A percentile compares a stretch with the other conserved stretches of the same genome.
These are phyloP conservation scores for Trichoderma brevicompactum DNA, from an alignment of 2,329 filamentous ascomycete species.

Conservation along the genomic window DNA sequence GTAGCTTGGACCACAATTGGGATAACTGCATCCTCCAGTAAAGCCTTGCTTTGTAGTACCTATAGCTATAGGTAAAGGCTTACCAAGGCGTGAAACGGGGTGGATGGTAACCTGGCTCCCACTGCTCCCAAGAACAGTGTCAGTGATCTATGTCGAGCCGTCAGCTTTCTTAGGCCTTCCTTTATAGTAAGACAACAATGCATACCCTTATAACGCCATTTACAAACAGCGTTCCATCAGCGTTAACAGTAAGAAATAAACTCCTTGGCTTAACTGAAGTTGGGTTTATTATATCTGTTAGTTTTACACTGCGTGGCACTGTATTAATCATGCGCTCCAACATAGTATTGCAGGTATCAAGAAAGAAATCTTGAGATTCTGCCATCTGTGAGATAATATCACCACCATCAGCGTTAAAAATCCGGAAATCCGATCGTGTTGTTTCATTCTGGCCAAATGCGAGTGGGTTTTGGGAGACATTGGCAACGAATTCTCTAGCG, in stretches of 20 bases:
- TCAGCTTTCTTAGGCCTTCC: background rate
- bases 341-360: background rate
- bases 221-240: background rate
- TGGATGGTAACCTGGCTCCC: background rate
- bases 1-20: conserved; percentile 11
- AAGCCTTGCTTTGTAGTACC: background rate
- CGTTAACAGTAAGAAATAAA: background rate
- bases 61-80: background rate
- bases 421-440: conserved; percentile 12
- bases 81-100: background rate
- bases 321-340: conserved; percentile 18
- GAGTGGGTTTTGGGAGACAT: conserved; percentile 10
- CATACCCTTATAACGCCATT: background rate
- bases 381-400: conserved; percentile 11
- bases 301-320: background rate
- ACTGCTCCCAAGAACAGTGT: background rate
- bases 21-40: background rate
- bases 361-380: conserved; percentile 3
- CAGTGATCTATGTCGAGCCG: background rate
- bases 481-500: background rate
- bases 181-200: background rate
- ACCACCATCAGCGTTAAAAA: conserved; percentile 18
- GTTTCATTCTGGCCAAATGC: conserved; percentile 19
- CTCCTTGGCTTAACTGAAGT: background rate
- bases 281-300: background rate